These are phyloP conservation scores for Phytomonas francai DNA, from an alignment of 208 protist genomes.

Conservation along the genomic window DNA sequence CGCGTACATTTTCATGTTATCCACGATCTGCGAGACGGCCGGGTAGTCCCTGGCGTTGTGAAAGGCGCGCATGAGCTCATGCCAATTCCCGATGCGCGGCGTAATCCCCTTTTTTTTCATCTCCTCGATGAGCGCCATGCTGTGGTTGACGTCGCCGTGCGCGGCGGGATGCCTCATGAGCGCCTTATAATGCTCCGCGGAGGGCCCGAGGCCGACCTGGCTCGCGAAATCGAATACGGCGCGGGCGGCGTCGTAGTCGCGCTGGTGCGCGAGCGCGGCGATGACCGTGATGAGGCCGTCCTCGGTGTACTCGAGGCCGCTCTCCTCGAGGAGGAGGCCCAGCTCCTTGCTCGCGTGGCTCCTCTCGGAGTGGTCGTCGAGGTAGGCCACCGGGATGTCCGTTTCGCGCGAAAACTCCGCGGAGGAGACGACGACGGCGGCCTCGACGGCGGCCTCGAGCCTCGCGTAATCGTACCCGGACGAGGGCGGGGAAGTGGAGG, in stretches of 20 bases:
- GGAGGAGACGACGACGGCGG: constrained; percentile 20
- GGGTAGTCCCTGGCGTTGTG: constrained; percentile 75
- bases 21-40: constrained; percentile 73
- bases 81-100: constrained; percentile 87
- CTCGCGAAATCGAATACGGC: constrained; percentile 70
- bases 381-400: constrained; percentile 73
- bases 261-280: constrained; percentile 49
- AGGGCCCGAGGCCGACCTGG: constrained; percentile 60
- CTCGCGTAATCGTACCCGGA: constrained; percentile 20
- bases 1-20: constrained; percentile 90
- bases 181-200: constrained; percentile 74
- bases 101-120: constrained; percentile 84
- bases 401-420: constrained; percentile 39
- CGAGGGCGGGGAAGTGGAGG: neutral
- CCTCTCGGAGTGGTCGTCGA: constrained; percentile 74
- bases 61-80: constrained; percentile 85
- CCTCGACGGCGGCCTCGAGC: constrained; percentile 29
- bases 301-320: constrained; percentile 73
- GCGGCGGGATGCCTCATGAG: constrained; percentile 68
- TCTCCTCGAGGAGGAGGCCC: constrained; percentile 39
- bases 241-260: constrained; percentile 50
- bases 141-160: constrained; percentile 52
- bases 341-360: constrained; percentile 76
- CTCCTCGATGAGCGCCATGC: constrained; percentile 78
- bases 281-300: constrained; percentile 67